These are phyloP conservation scores for Cenchrus fungigraminus DNA, from an alignment of 176 grass and related monocot genomes.

Conservation along the genomic window DNA sequence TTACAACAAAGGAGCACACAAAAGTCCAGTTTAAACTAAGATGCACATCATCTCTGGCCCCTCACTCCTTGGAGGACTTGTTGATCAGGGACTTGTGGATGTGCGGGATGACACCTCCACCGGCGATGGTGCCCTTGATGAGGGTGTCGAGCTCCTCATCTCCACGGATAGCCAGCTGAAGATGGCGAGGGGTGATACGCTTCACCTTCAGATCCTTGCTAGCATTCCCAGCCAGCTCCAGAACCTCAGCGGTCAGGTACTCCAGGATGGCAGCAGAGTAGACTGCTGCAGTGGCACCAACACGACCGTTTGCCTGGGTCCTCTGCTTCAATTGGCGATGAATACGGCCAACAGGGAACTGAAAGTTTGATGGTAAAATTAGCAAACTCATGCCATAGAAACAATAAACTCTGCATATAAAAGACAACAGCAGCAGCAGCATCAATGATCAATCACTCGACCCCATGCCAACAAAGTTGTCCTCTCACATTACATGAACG, in stretches of 20 bases:
- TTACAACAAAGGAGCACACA: conserved; percentile 18
- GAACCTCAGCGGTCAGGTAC: conserved; percentile 64
- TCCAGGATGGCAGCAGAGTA: conserved; percentile 76
- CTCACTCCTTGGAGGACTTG: conserved; percentile 80
- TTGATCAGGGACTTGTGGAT: conserved; percentile 84
- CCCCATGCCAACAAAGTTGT: background rate
- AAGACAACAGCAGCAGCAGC: background rate
- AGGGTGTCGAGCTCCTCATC: conserved; percentile 75
- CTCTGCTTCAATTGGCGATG: conserved; percentile 69
- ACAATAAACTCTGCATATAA: background rate
- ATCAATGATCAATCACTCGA: background rate
- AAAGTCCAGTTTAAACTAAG: conserved; percentile 46
- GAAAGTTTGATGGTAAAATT: background rate
- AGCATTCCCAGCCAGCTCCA: conserved; percentile 70
- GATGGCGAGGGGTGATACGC: conserved; percentile 73
- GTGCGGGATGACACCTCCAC: conserved; percentile 75
- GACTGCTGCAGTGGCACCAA: conserved; percentile 70
- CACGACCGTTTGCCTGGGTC: conserved; percentile 67
- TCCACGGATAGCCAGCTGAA: conserved; percentile 76
- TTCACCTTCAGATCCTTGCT: conserved; percentile 83
- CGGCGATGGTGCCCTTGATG: conserved; percentile 79
- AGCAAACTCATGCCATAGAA: background rate
- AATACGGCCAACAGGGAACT: conserved; percentile 77
- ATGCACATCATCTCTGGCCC: conserved; percentile 35
- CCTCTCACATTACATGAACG: background rate